A percentile compares a stretch with the other conserved stretches of the same genome.
Conservation (phyloP, 2,329 filamentous ascomycete species). For the Cephalotrichum gorgonifer region DNA sequence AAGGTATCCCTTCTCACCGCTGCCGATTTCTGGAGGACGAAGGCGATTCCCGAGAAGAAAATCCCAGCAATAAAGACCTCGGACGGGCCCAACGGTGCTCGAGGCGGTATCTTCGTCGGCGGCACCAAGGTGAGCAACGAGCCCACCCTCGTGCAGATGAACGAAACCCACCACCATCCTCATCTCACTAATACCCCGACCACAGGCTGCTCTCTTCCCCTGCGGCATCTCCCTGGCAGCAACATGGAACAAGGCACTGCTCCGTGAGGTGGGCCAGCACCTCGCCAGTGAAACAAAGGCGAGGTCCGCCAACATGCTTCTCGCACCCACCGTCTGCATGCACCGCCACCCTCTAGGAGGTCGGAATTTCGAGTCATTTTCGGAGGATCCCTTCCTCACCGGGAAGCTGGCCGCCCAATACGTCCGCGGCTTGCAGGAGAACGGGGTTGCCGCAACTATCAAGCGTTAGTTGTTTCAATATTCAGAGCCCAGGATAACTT, state of each 20-base stretch:
- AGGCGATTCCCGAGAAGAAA: slow-evolving; percentile 48
- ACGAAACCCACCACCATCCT: not conserved
- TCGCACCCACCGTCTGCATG: slow-evolving; percentile 72
- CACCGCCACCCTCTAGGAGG: slow-evolving; percentile 77
- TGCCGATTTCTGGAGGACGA: slow-evolving; percentile 62
- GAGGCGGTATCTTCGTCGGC: slow-evolving; percentile 58
- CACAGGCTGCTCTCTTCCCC: slow-evolving; percentile 64
- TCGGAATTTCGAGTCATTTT: slow-evolving; percentile 79
- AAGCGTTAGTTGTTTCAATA: slow-evolving; percentile 45
- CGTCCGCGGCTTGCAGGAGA: slow-evolving; percentile 62
- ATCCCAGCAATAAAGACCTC: slow-evolving; percentile 57
- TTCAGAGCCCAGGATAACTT: not conserved
- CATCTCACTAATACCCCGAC: not conserved
- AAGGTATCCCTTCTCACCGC: slow-evolving; percentile 50
- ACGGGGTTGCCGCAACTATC: slow-evolving; percentile 64
- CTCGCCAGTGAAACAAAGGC: slow-evolving; percentile 63
- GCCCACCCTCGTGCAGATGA: not conserved
- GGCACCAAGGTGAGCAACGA: slow-evolving; percentile 43
- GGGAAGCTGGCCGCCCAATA: slow-evolving; percentile 64
- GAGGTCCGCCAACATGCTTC: slow-evolving; percentile 61
- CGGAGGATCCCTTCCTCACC: slow-evolving; percentile 69
- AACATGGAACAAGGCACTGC: slow-evolving; percentile 65
- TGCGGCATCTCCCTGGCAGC: slow-evolving; percentile 70
- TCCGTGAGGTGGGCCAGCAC: slow-evolving; percentile 59
- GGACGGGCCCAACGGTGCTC: slow-evolving; percentile 61